Evolutionary conservation across 257 asterid species (phyloP).

Genomic region (Capsicum baccatum): DNA sequence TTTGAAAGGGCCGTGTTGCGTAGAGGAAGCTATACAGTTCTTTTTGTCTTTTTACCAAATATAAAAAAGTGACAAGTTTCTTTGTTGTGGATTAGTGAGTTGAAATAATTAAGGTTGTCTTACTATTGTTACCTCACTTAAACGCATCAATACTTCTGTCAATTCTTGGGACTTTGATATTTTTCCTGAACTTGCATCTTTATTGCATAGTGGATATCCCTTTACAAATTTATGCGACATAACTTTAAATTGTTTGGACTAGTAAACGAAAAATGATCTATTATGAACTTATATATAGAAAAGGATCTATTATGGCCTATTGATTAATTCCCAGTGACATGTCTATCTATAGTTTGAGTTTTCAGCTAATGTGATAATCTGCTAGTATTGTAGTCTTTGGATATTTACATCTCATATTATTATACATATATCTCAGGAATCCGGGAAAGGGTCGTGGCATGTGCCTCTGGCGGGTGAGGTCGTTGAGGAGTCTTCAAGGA

Average conservation of each 20-base stretch:
- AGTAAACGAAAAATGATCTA: not conserved
- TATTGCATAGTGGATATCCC: conserved; percentile 1
- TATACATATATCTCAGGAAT: conserved; percentile 54
- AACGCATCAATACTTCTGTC: not conserved
- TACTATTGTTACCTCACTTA: not conserved
- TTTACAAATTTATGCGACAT: not conserved
- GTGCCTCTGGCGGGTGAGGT: conserved; percentile 71
- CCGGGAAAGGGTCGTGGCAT: conserved; percentile 86
- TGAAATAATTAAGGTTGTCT: too few species aligned
- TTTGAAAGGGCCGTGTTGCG: not conserved
- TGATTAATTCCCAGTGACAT: not conserved
- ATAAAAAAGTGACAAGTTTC: not conserved
- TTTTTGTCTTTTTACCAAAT: too few species aligned
- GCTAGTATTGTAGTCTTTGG: not conserved
- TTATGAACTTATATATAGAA: not conserved
- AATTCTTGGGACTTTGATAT: not conserved
- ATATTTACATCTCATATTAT: conserved; percentile 3
- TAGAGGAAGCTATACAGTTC: not conserved
- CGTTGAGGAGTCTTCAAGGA: conserved; percentile 60
- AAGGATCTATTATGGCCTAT: not conserved
- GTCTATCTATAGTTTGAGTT: not conserved
- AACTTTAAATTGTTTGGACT: not conserved
- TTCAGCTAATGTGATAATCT: not conserved
- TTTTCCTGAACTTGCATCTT: not conserved
- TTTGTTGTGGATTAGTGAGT: not conserved